phyloP scores from a whole-genome alignment of 2,329 filamentous ascomycete species.

The Fusarium mexicanum region DNA sequence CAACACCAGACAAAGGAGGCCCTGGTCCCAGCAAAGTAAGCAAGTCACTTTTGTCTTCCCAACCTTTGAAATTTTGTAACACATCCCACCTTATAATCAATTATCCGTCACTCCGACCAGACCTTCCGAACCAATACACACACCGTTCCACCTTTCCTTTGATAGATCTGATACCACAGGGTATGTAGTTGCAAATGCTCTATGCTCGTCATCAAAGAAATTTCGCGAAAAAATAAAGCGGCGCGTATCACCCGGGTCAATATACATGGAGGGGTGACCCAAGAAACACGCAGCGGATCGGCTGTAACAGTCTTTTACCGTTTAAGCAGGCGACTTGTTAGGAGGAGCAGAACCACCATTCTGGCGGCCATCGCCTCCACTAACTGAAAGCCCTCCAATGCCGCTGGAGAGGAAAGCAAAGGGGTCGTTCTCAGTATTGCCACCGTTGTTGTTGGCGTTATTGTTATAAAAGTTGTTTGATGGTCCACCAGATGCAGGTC shows the following conservation, averaged over 20 bases:
- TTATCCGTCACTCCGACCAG: slow-evolving; percentile 53
- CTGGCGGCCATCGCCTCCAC: slow-evolving; percentile 70
- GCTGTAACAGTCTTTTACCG: slow-evolving; percentile 33
- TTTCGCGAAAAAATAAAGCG: slow-evolving; percentile 41
- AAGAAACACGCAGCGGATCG: slow-evolving; percentile 42
- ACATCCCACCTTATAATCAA: slow-evolving; percentile 50
- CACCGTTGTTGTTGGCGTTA: slow-evolving; percentile 73
- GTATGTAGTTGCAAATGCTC: slow-evolving; percentile 57
- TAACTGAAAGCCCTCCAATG: slow-evolving; percentile 77
- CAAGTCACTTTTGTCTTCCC: slow-evolving; percentile 55
- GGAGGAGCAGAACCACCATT: slow-evolving; percentile 67
- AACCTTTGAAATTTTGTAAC: slow-evolving; percentile 48
- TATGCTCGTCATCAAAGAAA: slow-evolving; percentile 57
- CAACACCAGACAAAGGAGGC: slow-evolving; percentile 46
- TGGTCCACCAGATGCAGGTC: slow-evolving; percentile 78
- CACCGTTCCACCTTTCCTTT: slow-evolving; percentile 49
- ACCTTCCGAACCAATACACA: slow-evolving; percentile 51
- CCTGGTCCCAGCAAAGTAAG: slow-evolving; percentile 45
- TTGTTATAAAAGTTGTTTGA: slow-evolving; percentile 60
- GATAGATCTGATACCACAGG: slow-evolving; percentile 55
- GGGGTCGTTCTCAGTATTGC: slow-evolving; percentile 75
- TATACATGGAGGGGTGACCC: slow-evolving; percentile 33
- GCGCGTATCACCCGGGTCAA: slow-evolving; percentile 40
- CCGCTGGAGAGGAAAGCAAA: slow-evolving; percentile 82
- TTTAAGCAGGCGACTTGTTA: slow-evolving; percentile 69